Evolutionary conservation across 2,329 filamentous ascomycete species (phyloP), one percentile per base, ranked within the genome.

Genomic region (Fusarium pseudoanthophilum): DNA sequence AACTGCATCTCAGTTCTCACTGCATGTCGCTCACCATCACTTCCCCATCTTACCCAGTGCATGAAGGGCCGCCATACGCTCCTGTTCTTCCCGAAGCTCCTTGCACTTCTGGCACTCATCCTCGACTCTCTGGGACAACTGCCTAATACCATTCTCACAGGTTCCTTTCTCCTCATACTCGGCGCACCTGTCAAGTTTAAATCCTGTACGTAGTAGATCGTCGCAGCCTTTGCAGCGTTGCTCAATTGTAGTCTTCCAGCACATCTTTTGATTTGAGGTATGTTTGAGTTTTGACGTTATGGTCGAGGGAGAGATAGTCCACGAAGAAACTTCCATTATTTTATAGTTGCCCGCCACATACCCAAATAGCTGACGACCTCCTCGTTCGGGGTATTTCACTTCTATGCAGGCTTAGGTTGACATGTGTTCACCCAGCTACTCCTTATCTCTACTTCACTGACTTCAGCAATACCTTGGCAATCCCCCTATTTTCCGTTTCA

Each of bases 251-350:
- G 16, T 34, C 5, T 51, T 32, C n/a, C 30, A 51, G 11, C 21
- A 34, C 48, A 26, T 24, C 4, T 20, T 34, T 7, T 51, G 21
- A 16, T n/a, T 32, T 7, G 21, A 24, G 11, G 10, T 20, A 8
- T 51, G 4, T 51, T 24, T 34, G 5, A 13, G 21, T 51, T 51
- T 51, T 51, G 2, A 3, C 7, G 8, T 4, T 24, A 13, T 20
- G 2, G 5, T 7, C 16, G 4, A 20, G 13, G 1, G 4, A 5
- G 3, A 7, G 16, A 14, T 3, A 7, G 0, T 5, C 30, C 5
- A 18, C 20, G 5, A 15, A 7, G 7, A 34, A 16, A 15, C 34
- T 16, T 8, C 2, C 11, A 32, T 6, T 15, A 3, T 36, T 37
- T 37, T 18, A 37, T 37, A 37, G 36, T 37, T 37, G 9, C 36